Evolutionary conservation across 148 eudicot genomes (phyloP), one percentile per base, ranked within the genome.

Genomic region (Fagopyrum homotropicum): DNA sequence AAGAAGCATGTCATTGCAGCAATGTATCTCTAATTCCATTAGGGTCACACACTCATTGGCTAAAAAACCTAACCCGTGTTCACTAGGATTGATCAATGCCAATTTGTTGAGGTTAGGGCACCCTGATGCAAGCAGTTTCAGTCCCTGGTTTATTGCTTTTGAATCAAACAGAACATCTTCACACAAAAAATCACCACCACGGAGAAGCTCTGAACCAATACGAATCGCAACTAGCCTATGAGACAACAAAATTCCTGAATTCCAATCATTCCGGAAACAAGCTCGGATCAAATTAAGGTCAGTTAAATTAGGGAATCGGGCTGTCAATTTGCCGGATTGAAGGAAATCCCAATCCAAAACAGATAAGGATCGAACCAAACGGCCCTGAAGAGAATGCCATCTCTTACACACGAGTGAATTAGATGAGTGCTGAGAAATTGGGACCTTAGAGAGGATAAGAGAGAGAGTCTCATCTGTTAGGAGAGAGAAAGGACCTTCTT

Each of bases 21-120:
- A 78, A 83, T 90, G 89, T 75, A 94, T 59, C 84, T 94, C 98
- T 78, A 94, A 72, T 45, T 91, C 98, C 63, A 91, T 95, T 72
- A 94, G 75, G 45, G 81, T 84, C 60, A 69, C 81, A 56, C 98
- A 94, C 73, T 81, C 79, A 49, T 84, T 79, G 0, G 85, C 91
- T 63, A 94, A 77, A 78, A 72, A 85, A 26, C 75, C 66, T 77
- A 94, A 79, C 60, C 90, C 97, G 26, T 73, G 73, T 14, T 82
- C 88, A 30, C 90, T 83, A 1, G 84, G 86, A 80, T 84, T 84
- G 46, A 90, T 77, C 60, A 91, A 57, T 7, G 73, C 88, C 47
- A 91, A 77, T 57, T 84, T 88, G 55, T 84, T 84, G 80, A 94
- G 84, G 83, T 91, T 94, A 26, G 83, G 83, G 69, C 88, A 91